phyloP scores from a whole-genome alignment of 2,329 filamentous ascomycete genomes.

The Cucurbitaria berberidis region DNA sequence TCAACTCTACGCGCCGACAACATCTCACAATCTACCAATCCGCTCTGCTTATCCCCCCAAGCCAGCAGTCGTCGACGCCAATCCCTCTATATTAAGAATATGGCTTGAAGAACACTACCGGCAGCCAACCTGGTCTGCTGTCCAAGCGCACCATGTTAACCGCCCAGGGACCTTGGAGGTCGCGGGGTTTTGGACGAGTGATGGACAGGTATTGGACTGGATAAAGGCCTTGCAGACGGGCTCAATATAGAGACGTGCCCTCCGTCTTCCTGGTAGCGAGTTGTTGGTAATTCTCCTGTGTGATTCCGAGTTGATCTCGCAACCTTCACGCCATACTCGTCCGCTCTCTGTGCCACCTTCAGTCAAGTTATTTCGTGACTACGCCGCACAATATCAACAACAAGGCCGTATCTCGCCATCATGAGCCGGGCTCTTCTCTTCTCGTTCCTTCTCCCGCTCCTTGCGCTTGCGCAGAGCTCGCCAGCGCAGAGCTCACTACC shows the following conservation, averaged over 20 bases:
- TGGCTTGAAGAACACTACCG: constrained; percentile 23
- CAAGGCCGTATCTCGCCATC: constrained; percentile 19
- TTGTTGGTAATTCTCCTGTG: constrained; percentile 23
- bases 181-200: constrained; percentile 33
- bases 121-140: constrained; percentile 28
- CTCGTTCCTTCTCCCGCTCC: constrained; percentile 34
- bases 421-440: constrained; percentile 37
- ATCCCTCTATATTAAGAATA: constrained; percentile 39
- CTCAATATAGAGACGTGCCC: constrained; percentile 44
- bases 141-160: constrained; percentile 40
- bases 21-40: constrained; percentile 38
- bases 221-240: constrained; percentile 23
- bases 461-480: constrained; percentile 37
- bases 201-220: constrained; percentile 29
- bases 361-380: constrained; percentile 20
- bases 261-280: constrained; percentile 33
- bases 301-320: constrained; percentile 37
- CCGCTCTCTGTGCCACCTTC: constrained; percentile 33
- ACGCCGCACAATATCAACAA: constrained; percentile 20
- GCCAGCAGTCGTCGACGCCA: constrained; percentile 32
- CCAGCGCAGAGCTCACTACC: constrained; percentile 25
- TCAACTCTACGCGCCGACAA: constrained; percentile 43
- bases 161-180: constrained; percentile 28
- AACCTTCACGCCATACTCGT: constrained; percentile 38
- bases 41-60: constrained; percentile 32